Evolutionary conservation across 2,329 filamentous ascomycete species (phyloP), one percentile per base, ranked within the genome.

Genomic region (Iodosphaeria phyllophila): DNA sequence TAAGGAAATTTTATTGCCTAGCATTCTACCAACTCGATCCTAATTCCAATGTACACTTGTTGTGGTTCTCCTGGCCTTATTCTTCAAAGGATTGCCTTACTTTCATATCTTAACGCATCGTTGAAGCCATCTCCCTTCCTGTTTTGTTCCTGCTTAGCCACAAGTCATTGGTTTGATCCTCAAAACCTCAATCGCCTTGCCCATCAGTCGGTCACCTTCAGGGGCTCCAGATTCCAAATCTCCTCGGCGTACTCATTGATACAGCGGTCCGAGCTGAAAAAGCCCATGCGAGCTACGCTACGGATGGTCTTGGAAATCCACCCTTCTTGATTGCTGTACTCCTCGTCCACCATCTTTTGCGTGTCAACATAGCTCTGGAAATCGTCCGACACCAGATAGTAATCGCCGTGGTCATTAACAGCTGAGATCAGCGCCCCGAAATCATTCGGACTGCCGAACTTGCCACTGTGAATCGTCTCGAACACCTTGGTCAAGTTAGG

Each of bases 161-260:
- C n/a, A n/a, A n/a, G n/a, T n/a, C n/a, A n/a, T n/a, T n/a, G n/a
- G n/a, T n/a, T n/a, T n/a, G n/a, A n/a, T n/a, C n/a, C n/a, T n/a
- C n/a, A n/a, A n/a, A n/a, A n/a, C n/a, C n/a, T n/a, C n/a, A n/a
- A n/a, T n/a, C n/a, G n/a, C n/a, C n/a, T n/a, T n/a, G n/a, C 18
- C 18, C n/a, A 21, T 11, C 13, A 24, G 15, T 51, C 43, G 21
- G 56, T 51, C 16, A 55, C 55, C 17, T 52, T 51, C 27, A 89
- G 48, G 15, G 86, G 84, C 58, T 95, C 86, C 19, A 92, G 60
- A 44, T 95, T 95, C 89, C 89, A 98, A 48, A 98, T 93, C 34
- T 64, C 73, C 49, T 98, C 86, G 1, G 89, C 89, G 53, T 98
- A 98, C 60, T 93, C 84, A 41, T 86, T 80, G 49, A 95, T 93